Evolutionary conservation across 2,329 filamentous ascomycete genomes (phyloP).

Genomic region (Trichoderma polysporum): DNA sequence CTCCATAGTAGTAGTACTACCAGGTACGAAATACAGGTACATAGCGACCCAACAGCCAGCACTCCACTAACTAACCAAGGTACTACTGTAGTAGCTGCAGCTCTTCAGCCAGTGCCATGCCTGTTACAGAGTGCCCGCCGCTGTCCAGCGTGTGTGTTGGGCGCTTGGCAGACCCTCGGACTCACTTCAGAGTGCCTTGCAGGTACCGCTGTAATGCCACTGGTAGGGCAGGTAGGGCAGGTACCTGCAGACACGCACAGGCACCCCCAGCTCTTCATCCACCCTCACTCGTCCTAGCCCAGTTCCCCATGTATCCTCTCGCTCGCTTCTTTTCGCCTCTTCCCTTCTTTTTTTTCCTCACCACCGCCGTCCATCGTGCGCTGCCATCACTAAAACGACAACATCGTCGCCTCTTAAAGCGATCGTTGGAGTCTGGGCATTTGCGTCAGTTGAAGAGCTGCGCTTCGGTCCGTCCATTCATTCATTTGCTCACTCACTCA

Average conservation of each 20-base stretch:
- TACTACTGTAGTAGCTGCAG: too few species aligned
- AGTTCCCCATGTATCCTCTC: conserved; percentile 7
- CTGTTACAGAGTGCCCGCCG: too few species aligned
- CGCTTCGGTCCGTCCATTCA: conserved; percentile 21
- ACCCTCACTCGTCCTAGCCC: background rate
- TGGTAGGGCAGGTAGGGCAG: too few species aligned
- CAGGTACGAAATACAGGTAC: too few species aligned
- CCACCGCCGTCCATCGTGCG: conserved; percentile 5
- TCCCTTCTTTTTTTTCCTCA: conserved; percentile 22
- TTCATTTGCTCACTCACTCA: conserved; percentile 10
- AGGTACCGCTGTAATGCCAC: too few species aligned
- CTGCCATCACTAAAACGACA: conserved; percentile 6
- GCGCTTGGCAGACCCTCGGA: background rate
- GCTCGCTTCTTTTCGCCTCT: conserved; percentile 11
- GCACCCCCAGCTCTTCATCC: background rate
- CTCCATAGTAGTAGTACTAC: too few species aligned
- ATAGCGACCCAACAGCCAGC: too few species aligned
- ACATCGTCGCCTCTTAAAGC: conserved; percentile 16
- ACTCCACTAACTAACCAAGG: too few species aligned
- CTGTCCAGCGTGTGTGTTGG: background rate
- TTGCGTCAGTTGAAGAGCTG: conserved; percentile 14
- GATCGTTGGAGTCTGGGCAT: conserved; percentile 11
- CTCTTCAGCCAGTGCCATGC: too few species aligned
- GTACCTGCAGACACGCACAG: background rate
- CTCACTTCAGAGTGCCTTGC: too few species aligned